These are phyloP conservation scores for Epichloe baconii DNA, from an alignment of 2,329 filamentous ascomycete genomes.

Conservation along the genomic window DNA sequence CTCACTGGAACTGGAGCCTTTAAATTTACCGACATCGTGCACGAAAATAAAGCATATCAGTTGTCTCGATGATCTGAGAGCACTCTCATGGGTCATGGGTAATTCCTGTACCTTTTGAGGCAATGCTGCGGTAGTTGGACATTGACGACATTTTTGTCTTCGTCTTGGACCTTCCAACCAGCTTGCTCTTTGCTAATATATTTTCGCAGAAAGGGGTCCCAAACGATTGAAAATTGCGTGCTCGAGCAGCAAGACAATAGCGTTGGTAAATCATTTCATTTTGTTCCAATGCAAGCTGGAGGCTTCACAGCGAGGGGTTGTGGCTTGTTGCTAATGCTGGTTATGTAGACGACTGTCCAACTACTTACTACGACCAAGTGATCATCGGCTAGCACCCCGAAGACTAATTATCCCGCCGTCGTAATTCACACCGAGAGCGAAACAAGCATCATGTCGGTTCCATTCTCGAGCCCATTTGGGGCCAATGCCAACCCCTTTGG, in stretches of 20 bases:
- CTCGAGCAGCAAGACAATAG: not conserved
- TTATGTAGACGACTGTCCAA: not conserved
- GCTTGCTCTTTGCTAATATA: not conserved
- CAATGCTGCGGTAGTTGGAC: not conserved
- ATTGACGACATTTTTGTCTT: not conserved
- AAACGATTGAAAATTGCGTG: not conserved
- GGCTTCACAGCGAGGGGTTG: not conserved
- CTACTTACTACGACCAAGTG: not conserved
- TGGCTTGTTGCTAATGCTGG: not conserved
- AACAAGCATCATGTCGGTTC: slow-evolving; percentile 49
- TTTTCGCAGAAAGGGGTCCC: not conserved
- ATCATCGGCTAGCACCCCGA: not conserved
- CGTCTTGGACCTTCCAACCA: not conserved
- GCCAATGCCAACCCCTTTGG: slow-evolving; percentile 63
- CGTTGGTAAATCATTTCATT: not conserved
- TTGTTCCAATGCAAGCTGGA: not conserved
- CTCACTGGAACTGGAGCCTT: not conserved
- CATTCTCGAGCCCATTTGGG: slow-evolving; percentile 62
- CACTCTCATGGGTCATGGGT: not conserved
- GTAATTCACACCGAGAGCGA: not conserved
- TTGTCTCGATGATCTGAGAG: not conserved
- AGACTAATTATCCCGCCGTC: no score
- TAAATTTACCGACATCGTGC: not conserved
- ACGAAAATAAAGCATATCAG: not conserved
- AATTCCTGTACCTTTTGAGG: not conserved